Base-by-base conservation (phyloP, 768 basidiomycete genomes). In the Suillus alpinus region DNA sequence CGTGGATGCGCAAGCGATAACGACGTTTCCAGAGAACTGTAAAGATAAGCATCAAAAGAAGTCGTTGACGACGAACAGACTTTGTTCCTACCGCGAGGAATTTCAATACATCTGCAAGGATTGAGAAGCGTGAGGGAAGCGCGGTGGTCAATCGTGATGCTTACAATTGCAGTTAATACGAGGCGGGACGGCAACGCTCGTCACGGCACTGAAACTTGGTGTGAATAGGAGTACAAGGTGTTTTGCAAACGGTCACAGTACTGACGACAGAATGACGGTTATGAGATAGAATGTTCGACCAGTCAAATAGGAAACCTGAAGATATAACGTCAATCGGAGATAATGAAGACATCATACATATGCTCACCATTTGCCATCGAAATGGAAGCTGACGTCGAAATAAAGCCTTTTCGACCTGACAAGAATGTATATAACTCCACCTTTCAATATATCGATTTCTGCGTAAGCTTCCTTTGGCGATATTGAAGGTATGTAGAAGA, bases 331-430 rank as follows among this genome's bases (percentile, higher is more conserved):
- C 18, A 43, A 39, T 20, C 39, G 29, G n/a, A 56, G 20, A 1
- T 18, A 12, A 9, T 23, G 2, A 4, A 36, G 6, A 9, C 7
- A 59, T 4, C 10, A 39, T 16, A 2, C 8, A 52, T 8, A 36
- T 13, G 10, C 69, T 68, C 40, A 72, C 71, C 37, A 72, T 64
- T 37, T 59, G 37, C 70, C 65, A 73, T 13, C 60, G 69, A 37
- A 73, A 66, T n/a, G 66, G n/a, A 7, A 69, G 32, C 40, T 58
- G 59, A 16, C 62, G 49, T 39, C 63, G 56, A 50, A 72, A 52
- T 23, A 73, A 29, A n/a, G 65, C 62, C 32, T 56, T 66, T 59
- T 72, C 71, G 9, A 71, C 58, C 12, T 40, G 56, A 3, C 61
- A 60, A 0, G 68, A 61, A 8, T 53, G 59, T 4, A 66, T n/a